phyloP scores from a whole-genome alignment of 73 alveolate genomes.

The Paramecium tetraurelia region DNA sequence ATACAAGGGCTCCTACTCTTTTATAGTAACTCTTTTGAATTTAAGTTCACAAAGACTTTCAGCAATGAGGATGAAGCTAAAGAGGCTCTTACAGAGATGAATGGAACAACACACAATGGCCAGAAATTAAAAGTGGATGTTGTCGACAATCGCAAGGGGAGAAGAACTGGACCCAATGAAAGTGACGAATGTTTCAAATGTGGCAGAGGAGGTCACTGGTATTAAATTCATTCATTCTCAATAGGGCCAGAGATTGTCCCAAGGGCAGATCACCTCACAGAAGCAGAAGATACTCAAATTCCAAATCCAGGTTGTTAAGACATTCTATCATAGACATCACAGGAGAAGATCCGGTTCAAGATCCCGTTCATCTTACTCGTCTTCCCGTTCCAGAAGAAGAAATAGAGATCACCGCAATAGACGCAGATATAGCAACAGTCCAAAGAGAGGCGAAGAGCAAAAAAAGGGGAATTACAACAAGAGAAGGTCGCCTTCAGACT shows the following conservation, averaged over 20 bases:
- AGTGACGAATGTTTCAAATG: slow-evolving; percentile 26
- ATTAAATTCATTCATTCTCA: not conserved
- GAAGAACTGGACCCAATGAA: slow-evolving; percentile 39
- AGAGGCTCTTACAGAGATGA: not conserved
- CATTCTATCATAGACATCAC: not conserved
- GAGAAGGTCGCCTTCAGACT: not conserved
- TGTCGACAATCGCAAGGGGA: slow-evolving; percentile 48
- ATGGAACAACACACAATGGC: not conserved
- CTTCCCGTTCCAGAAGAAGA: slow-evolving; percentile 38
- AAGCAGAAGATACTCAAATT: slow-evolving; percentile 8
- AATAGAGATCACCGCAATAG: not conserved
- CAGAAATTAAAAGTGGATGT: slow-evolving; percentile 16
- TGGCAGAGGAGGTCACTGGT: slow-evolving; percentile 40
- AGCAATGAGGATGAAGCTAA: not conserved
- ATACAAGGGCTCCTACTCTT: slow-evolving; percentile 31
- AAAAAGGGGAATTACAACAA: not conserved
- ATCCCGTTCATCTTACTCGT: slow-evolving; percentile 2
- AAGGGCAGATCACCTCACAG: not conserved
- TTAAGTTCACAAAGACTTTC: not conserved
- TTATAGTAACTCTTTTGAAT: slow-evolving; percentile 5
- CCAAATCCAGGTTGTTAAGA: not conserved
- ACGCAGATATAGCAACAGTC: slow-evolving; percentile 27
- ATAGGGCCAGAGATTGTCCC: slow-evolving; percentile 46
- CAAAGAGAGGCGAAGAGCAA: not conserved
- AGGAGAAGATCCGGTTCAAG: slow-evolving; percentile 41